Percentiles rank a stretch among this genome's conserved stretches.
These are phyloP conservation scores for Pseudogymnoascus sp. DNA, from an alignment of 2,329 filamentous ascomycete species.

Conservation along the genomic window DNA sequence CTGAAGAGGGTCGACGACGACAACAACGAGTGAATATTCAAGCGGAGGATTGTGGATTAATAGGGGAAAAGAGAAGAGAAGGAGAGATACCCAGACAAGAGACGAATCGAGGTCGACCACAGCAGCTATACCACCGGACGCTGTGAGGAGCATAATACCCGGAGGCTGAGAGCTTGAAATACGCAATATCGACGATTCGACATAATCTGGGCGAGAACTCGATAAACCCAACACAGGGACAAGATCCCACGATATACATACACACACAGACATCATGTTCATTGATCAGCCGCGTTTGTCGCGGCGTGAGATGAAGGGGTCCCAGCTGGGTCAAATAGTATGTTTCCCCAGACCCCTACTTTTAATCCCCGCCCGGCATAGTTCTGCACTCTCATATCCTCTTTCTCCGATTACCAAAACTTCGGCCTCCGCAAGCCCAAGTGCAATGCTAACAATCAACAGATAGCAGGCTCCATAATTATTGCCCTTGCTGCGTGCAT, in stretches of 20 bases:
- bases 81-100: background rate
- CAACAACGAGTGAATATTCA: background rate
- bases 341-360: background rate
- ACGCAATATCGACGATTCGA: constrained; percentile 1
- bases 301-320: background rate
- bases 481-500: background rate
- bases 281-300: constrained; percentile 1
- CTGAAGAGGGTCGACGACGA: constrained; percentile 2
- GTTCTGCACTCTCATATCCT: background rate
- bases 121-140: background rate
- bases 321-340: background rate
- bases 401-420: background rate
- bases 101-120: background rate
- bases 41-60: background rate
- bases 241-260: background rate
- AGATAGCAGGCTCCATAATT: background rate
- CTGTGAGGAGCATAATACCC: background rate
- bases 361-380: background rate
- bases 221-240: background rate
- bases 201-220: background rate
- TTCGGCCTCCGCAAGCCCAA: background rate
- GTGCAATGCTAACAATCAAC: background rate
- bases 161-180: background rate
- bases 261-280: background rate
- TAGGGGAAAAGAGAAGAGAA: background rate